These are phyloP conservation scores for Globisporangium echinulatum DNA, from an alignment of 352 stramenopile genomes.

Conservation along the genomic window DNA sequence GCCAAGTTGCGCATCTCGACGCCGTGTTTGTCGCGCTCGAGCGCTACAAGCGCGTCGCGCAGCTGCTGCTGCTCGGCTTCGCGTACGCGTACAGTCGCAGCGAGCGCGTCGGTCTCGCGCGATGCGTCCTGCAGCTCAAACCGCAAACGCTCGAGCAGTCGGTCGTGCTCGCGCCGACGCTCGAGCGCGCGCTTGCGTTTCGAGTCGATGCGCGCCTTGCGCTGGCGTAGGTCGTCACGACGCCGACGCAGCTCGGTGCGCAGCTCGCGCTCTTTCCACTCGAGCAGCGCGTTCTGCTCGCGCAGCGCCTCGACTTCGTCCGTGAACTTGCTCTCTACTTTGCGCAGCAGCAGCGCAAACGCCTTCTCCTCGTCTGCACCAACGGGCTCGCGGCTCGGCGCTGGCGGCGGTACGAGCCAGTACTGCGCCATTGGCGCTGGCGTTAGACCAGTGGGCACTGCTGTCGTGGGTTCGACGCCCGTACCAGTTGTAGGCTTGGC, in stretches of 20 bases:
- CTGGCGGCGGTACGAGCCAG: slow-evolving; percentile 3
- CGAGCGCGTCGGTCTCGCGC: slow-evolving; percentile 10
- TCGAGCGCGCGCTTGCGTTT: slow-evolving; percentile 63
- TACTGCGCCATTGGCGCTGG: background rate
- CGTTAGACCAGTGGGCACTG: background rate
- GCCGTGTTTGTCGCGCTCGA: slow-evolving; percentile 30
- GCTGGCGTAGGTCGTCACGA: slow-evolving; percentile 56
- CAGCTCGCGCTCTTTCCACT: slow-evolving; percentile 68
- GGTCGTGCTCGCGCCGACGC: slow-evolving; percentile 53
- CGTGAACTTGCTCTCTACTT: slow-evolving; percentile 73
- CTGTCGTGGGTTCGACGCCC: slow-evolving; percentile 2
- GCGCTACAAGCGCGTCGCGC: slow-evolving; percentile 12
- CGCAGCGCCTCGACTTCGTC: slow-evolving; percentile 72
- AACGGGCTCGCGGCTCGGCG: slow-evolving; percentile 2
- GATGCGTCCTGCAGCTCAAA: slow-evolving; percentile 23
- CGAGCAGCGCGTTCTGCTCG: slow-evolving; percentile 58
- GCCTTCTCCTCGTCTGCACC: slow-evolving; percentile 33
- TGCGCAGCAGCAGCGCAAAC: slow-evolving; percentile 67
- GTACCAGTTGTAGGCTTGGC: slow-evolving; percentile 14
- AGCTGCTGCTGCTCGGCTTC: slow-evolving; percentile 21
- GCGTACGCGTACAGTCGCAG: slow-evolving; percentile 12
- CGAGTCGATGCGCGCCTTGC: slow-evolving; percentile 64
- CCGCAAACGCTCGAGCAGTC: slow-evolving; percentile 34
- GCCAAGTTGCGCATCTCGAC: slow-evolving; percentile 40
- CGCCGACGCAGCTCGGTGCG: slow-evolving; percentile 54